Evolutionary conservation across 352 stramenopile genomes (phyloP), one percentile per base, ranked within the genome.

Genomic region (Phytophthora hybrid): DNA sequence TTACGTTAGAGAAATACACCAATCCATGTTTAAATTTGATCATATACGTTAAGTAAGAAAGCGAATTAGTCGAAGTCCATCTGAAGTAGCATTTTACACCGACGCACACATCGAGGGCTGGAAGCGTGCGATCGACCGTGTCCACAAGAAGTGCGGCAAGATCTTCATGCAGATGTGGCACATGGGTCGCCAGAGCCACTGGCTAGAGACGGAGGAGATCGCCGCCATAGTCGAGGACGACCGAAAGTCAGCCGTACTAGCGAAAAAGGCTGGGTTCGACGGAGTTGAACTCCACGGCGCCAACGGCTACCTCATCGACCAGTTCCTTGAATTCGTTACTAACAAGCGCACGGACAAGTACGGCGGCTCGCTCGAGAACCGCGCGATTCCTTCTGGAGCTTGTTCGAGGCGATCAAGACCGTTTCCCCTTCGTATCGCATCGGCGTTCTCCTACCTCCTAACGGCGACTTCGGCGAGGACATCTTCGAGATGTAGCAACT

Each of bases 251-350:
- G 91, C 92, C 0, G 69, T 63, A 19, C 18, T 72, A 19, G 69
- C 69, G 0, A 83, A 87, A 29, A 63, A 92, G 31, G 93, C 91
- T 10, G 93, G 94, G 7, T 98, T 82, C 16, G 74, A 80, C 31
- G 74, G 74, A 7, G 74, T 81, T 4, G 74, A 81, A 53, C 54
- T 81, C 93, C 95, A 98, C 77, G 70, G 23, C 16, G 94, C 90
- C 0, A 97, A 98, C 66, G 94, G 93, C 16, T 98, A 98, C 63
- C 74, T 98, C 32, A 74, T 98, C 58, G 92, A 98, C 64, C 79
- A 97, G 65, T 97, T 97, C 74, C 61, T 98, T 14, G 81, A 94
- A 56, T 79, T 74, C 4, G 70, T 41, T 5, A 69, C 69, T 16
- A 98, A 98, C 78, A 75, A 79, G 23, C 87, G 88, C 44, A 93